Evolutionary conservation across 208 protist genomes (phyloP).

Genomic region (Wallacemonas sp.): DNA sequence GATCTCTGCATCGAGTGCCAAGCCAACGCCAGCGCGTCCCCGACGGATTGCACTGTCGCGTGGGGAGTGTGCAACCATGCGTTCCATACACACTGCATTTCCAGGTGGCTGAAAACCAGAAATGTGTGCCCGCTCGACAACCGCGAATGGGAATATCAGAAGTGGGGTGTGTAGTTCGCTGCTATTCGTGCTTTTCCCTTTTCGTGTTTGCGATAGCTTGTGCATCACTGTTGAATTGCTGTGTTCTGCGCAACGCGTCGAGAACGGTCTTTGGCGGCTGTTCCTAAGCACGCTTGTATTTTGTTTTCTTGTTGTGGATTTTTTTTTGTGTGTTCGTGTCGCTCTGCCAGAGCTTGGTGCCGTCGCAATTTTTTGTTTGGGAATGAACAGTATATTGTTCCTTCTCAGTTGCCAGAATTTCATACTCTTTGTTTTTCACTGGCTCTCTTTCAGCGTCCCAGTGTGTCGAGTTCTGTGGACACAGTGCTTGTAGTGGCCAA

Average conservation of each 20-base stretch:
- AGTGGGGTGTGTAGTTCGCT: slow-evolving; percentile 94
- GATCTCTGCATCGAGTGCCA: slow-evolving; percentile 99
- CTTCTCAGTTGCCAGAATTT: too few relatives aligned
- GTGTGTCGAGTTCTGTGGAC: too few relatives aligned
- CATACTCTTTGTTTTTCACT: neutral
- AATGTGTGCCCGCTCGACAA: slow-evolving; percentile 98
- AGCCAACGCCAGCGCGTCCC: slow-evolving; percentile 92
- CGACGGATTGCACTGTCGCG: slow-evolving; percentile 96
- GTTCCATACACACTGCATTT: slow-evolving; percentile 99
- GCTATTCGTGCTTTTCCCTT: neutral
- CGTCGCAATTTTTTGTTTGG: too few relatives aligned
- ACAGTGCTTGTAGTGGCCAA: too few relatives aligned
- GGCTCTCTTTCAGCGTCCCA: slow-evolving; percentile 5
- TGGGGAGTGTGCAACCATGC: slow-evolving; percentile 99
- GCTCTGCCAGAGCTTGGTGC: too few relatives aligned
- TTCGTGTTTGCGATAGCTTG: neutral
- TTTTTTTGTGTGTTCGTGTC: too few relatives aligned
- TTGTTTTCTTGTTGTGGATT: too few relatives aligned
- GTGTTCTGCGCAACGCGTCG: too few relatives aligned
- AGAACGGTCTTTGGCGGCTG: too few relatives aligned
- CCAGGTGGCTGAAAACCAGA: slow-evolving; percentile 97
- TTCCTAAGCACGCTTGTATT: too few relatives aligned
- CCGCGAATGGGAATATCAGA: slow-evolving; percentile 97
- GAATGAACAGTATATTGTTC: too few relatives aligned
- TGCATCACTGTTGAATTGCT: too few relatives aligned